phyloP scores from a whole-genome alignment of 306 rosid species.

The Malus sieversii region DNA sequence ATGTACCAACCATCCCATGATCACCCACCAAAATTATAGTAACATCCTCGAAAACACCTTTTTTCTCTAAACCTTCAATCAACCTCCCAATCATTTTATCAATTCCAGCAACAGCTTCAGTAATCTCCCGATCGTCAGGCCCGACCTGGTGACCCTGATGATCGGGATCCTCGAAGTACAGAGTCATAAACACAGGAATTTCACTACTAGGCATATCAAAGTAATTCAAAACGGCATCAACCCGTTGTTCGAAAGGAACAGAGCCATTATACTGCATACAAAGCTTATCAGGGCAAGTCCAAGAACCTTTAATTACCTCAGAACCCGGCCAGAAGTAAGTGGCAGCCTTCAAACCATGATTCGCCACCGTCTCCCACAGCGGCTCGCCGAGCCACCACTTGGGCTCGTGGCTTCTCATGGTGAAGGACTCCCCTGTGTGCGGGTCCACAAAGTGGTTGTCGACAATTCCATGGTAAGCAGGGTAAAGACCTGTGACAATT shows the following conservation, averaged over 20 bases:
- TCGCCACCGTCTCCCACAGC: slow-evolving; percentile 78
- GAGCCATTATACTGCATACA: slow-evolving; percentile 61
- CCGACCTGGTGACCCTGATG: slow-evolving; percentile 91
- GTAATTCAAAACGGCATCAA: slow-evolving; percentile 47
- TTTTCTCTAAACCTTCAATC: slow-evolving; percentile 67
- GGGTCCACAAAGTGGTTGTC: slow-evolving; percentile 82
- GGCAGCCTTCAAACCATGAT: slow-evolving; percentile 70
- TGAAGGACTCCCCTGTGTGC: slow-evolving; percentile 50
- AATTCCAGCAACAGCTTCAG: slow-evolving; percentile 64
- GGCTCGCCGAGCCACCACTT: slow-evolving; percentile 99
- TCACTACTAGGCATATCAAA: slow-evolving; percentile 71
- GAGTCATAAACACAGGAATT: slow-evolving; percentile 76
- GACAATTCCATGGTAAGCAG: slow-evolving; percentile 81
- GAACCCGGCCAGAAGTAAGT: slow-evolving; percentile 96
- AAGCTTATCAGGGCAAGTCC: slow-evolving; percentile 54
- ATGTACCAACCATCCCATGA: slow-evolving; percentile 99
- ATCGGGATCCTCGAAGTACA: slow-evolving; percentile 98
- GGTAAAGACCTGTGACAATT: slow-evolving; percentile 90
- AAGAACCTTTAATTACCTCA: slow-evolving; percentile 89
- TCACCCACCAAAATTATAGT: slow-evolving; percentile 77
- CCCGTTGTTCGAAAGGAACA: slow-evolving; percentile 76
- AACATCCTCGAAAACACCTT: slow-evolving; percentile 89
- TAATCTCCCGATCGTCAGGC: slow-evolving; percentile 84
- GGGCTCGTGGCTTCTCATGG: slow-evolving; percentile 70
- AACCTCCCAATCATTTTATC: slow-evolving; percentile 81